Base-by-base conservation (phyloP, 768 basidiomycete species). In the Podaxis carcinomalis region DNA sequence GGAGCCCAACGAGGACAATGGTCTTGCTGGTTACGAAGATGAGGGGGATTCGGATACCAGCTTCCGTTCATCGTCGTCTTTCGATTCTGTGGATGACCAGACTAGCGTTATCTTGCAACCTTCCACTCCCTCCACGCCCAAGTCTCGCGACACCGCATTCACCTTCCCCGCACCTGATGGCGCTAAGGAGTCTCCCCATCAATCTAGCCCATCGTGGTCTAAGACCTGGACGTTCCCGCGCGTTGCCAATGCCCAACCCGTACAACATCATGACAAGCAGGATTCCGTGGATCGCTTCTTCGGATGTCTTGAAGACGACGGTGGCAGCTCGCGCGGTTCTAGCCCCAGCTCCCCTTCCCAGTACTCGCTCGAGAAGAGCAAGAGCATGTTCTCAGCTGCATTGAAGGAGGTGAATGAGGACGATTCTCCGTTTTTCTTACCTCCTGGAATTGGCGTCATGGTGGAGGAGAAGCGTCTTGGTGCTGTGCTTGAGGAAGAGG, bases 241-340 rank as follows among this genome's bases (percentile, higher is more conserved):
- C 4, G 44, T 21, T 27, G 37, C 39, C n/a, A 40, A 57, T 16
- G 37, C 47, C 7, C 51, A 27, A 2, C 3, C 32, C 6, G 49
- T 37, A 21, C 56, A 40, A 6, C 36, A n/a, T 1, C 62, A 70
- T 9, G 59, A 63, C 5, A 71, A 69, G 49, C 64, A 66, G 56
- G 79, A 83, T 19, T 82, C 86, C n/a, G 76, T 89, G 7, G 91
- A 93, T 69, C 80, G 78, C 36, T 93, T 93, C 80, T 93, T 93
- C 66, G 86, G 83, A 46, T 93, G 90, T 62, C 73, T 84, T 40
- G 85, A 87, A 56, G 80, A 81, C 56, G 81, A 83, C 64, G 78
- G 80, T 39, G 70, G 66, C 28, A 72, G 75, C 28, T 67, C 65
- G 3, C 57, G 61, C 27, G 72, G 68, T 4, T 74, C 74, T 44